A percentile compares a stretch with the other conserved stretches of the same genome.
phyloP scores from a whole-genome alignment of 2,329 filamentous ascomycete genomes.

The Raffaelea albimanens region DNA sequence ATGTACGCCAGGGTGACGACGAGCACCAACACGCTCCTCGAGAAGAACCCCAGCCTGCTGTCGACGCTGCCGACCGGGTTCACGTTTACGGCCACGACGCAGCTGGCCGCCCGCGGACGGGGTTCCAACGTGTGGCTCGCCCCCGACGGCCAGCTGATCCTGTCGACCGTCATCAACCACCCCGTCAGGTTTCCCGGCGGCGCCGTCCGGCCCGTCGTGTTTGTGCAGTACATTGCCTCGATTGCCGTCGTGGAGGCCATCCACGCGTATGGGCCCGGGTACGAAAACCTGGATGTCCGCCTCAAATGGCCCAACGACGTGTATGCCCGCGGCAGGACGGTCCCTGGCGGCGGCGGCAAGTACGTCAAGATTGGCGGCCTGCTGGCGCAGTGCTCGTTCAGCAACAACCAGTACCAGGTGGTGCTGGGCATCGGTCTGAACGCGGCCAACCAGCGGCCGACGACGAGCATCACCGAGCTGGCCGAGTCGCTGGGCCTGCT shows the following conservation, averaged over 20 bases:
- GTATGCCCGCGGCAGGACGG: slow-evolving; percentile 58
- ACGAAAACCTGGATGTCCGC: slow-evolving; percentile 66
- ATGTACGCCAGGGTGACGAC: slow-evolving; percentile 90
- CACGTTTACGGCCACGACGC: slow-evolving; percentile 76
- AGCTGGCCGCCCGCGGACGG: slow-evolving; percentile 79
- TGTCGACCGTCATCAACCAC: slow-evolving; percentile 83
- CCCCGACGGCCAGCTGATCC: slow-evolving; percentile 75
- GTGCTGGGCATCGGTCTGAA: slow-evolving; percentile 85
- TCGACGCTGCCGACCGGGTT: slow-evolving; percentile 74
- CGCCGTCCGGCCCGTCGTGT: slow-evolving; percentile 58
- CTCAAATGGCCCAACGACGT: slow-evolving; percentile 99
- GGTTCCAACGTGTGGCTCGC: slow-evolving; percentile 94
- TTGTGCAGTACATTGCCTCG: slow-evolving; percentile 87
- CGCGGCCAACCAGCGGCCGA: slow-evolving; percentile 72
- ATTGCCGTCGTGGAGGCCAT: slow-evolving; percentile 81
- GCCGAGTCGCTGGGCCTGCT: slow-evolving; percentile 19
- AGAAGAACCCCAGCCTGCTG: slow-evolving; percentile 81
- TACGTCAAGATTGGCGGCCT: slow-evolving; percentile 93
- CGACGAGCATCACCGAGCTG: slow-evolving; percentile 74
- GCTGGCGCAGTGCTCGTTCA: slow-evolving; percentile 80
- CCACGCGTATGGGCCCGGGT: slow-evolving; percentile 67
- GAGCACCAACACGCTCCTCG: slow-evolving; percentile 85
- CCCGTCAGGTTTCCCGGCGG: slow-evolving; percentile 53
- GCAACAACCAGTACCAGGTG: slow-evolving; percentile 67
- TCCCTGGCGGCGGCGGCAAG: slow-evolving; percentile 20